These are phyloP conservation scores for Xylaria hypoxylon DNA, from an alignment of 2,329 filamentous ascomycete genomes.

Conservation along the genomic window DNA sequence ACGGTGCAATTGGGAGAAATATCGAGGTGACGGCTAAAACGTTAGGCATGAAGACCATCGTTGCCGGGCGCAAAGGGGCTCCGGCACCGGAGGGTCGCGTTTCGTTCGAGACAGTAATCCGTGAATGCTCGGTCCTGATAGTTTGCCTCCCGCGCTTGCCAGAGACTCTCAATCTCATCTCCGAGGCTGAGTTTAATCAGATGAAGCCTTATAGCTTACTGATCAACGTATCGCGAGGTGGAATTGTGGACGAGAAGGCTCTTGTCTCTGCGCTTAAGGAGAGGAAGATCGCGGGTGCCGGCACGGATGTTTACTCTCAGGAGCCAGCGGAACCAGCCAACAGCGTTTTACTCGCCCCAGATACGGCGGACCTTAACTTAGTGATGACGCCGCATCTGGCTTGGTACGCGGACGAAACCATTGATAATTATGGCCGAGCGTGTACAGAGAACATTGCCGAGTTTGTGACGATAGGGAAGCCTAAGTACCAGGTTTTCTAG, in stretches of 20 bases:
- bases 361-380: conserved; percentile 47
- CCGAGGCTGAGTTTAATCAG: conserved; percentile 41
- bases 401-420: conserved; percentile 50
- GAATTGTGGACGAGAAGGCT: conserved; percentile 49
- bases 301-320: conserved; percentile 47
- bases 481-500: conserved; percentile 42
- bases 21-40: conserved; percentile 40
- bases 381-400: conserved; percentile 50
- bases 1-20: conserved; percentile 48
- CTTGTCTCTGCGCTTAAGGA: conserved; percentile 46
- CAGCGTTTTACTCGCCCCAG: conserved; percentile 42
- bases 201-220: conserved; percentile 46
- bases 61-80: conserved; percentile 48
- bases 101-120: conserved; percentile 46
- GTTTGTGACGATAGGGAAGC: conserved; percentile 43
- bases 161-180: conserved; percentile 47
- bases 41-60: conserved; percentile 48
- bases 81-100: conserved; percentile 41
- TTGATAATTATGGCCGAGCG: conserved; percentile 44
- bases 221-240: conserved; percentile 51
- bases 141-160: conserved; percentile 48
- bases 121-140: conserved; percentile 46
- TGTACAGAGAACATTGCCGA: conserved; percentile 44
- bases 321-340: conserved; percentile 47
- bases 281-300: conserved; percentile 47